Percentiles rank a stretch among this genome's conserved stretches.
Conservation (phyloP, 805 yeast genomes). For the Candida ovalis region DNA sequence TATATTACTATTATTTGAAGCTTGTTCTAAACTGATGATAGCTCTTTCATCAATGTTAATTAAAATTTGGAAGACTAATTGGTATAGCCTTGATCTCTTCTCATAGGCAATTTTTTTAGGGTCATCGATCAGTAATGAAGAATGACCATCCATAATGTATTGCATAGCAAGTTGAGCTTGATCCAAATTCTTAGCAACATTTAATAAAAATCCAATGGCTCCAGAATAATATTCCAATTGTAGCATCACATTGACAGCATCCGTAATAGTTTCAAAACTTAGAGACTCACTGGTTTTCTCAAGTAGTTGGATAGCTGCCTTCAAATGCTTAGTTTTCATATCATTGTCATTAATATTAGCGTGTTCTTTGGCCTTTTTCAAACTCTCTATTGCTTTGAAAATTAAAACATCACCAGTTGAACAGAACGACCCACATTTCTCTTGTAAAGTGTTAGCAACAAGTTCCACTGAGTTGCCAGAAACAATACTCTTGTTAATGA, state of each 20-base stretch:
- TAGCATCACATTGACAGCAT: constrained; percentile 74
- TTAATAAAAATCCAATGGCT: constrained; percentile 77
- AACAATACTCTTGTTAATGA: constrained; percentile 82
- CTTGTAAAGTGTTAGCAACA: constrained; percentile 83
- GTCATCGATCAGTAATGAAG: constrained; percentile 36
- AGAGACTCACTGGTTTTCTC: constrained; percentile 77
- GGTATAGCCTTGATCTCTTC: constrained; percentile 58
- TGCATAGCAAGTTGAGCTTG: constrained; percentile 55
- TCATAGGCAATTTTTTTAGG: constrained; percentile 47
- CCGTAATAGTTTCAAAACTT: constrained; percentile 74
- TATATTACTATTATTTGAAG: constrained; percentile 13
- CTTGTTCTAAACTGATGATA: constrained; percentile 36
- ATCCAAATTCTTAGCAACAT: constrained; percentile 68
- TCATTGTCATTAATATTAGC: constrained; percentile 72
- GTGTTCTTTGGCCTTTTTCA: constrained; percentile 79
- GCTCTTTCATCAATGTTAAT: constrained; percentile 67
- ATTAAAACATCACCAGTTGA: constrained; percentile 90
- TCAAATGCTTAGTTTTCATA: constrained; percentile 56
- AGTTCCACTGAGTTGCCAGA: constrained; percentile 92
- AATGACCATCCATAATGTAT: constrained; percentile 41
- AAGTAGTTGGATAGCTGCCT: constrained; percentile 70
- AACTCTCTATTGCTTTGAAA: constrained; percentile 88
- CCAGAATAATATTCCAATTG: constrained; percentile 78
- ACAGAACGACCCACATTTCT: constrained; percentile 91
- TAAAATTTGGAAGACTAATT: constrained; percentile 70